A percentile compares a stretch with the other conserved stretches of the same genome.
phyloP scores from a whole-genome alignment of 352 stramenopile genomes.

The Globisporangium yorkense region DNA sequence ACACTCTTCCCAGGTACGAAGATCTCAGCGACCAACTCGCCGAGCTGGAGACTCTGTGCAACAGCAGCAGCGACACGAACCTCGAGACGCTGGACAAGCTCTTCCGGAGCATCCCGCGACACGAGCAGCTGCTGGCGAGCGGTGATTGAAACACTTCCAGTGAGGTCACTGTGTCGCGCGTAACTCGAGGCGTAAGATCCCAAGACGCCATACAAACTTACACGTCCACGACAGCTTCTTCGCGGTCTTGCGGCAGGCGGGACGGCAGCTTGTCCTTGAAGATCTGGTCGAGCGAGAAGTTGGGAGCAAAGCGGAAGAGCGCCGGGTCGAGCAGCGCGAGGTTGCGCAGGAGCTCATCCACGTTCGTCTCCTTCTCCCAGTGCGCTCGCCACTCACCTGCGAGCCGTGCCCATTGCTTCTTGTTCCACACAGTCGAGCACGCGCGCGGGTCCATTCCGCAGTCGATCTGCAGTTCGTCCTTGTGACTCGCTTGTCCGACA shows the following conservation, averaged over 20 bases:
- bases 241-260: conserved; percentile 49
- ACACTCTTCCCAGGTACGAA: conserved; percentile 26
- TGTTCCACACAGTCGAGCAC: conserved; percentile 30
- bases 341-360: conserved; percentile 22
- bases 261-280: conserved; percentile 76
- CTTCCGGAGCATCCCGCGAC: conserved; percentile 35
- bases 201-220: conserved; percentile 10
- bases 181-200: no score
- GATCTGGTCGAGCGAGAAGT: conserved; percentile 53
- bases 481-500: background rate
- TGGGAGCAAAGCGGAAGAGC: conserved; percentile 17
- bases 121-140: conserved; percentile 23
- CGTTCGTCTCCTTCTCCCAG: conserved; percentile 41
- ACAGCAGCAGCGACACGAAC: conserved; percentile 27
- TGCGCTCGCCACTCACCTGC: conserved; percentile 41
- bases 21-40: conserved; percentile 30
- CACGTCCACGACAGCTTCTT: conserved; percentile 71
- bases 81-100: conserved; percentile 32
- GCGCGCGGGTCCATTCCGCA: conserved; percentile 12
- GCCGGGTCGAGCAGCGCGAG: conserved; percentile 25
- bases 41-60: conserved; percentile 36
- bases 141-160: background rate
- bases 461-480: conserved; percentile 5
- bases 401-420: conserved; percentile 35
- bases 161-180: no score